Base-by-base conservation (phyloP, 352 stramenopile species). In the Poterioochromonas sp. region DNA sequence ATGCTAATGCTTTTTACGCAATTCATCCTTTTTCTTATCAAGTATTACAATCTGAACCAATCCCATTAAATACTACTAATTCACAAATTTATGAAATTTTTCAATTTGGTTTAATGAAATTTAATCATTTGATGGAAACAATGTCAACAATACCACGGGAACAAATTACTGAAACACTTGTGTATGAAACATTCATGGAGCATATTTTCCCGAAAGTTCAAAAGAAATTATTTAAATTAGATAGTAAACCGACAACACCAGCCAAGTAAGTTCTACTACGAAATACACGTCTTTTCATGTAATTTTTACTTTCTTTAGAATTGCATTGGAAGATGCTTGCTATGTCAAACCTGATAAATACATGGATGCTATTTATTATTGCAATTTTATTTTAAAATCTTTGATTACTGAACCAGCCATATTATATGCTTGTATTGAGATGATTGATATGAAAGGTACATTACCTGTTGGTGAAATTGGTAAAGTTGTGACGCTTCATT, bases 401-500 rank as follows among this genome's bases (percentile, higher is more conserved):
- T 53, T 76, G 8, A 78, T 83, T 73, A 81, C 80, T 29, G 58
- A 79, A 40, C 51, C 32, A 32, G 78, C 80, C 8, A 39, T 83
- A 5, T 80, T 78, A 34, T 73, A 78, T 32, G 43, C 76, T 41
- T 53, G 70, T 40, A 43, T 62, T 22, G 77, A 81, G 11, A 80
- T 83, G 12, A 53, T 84, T n/a, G 35, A 44, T 43, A 62, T 82
- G 29, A 80, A 80, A 40, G 81, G 81, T 35, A 73, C 81, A 39
- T 54, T 83, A 37, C 79, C 81, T 32, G 79, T 84, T 35, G 81
- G 81, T 26, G 81, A 84, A 63, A 82, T 84, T 43, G 81, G 81
- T 43, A 84, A 84, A 68, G 73, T 79, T 44, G 44, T 84, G 18
- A 76, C 83, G 54, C 79, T 83, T 35, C 35, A 34, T 11, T 80